Conservation (phyloP, 495 filamentous ascomycete species). For the Xylaria telfairii region DNA sequence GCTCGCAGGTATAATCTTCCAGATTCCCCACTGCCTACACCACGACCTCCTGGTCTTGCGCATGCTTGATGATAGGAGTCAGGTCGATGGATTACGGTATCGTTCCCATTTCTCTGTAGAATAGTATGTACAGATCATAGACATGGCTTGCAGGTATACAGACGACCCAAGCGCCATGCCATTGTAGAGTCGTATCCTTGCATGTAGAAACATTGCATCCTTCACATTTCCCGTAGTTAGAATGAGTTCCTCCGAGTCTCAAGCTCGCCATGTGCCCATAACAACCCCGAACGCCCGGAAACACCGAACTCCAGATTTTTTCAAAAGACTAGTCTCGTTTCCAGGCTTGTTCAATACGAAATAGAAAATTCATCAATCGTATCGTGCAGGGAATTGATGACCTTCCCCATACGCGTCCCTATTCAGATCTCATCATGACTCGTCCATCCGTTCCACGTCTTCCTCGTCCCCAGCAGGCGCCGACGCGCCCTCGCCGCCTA, state of each 20-base stretch:
- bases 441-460: conserved; percentile 35
- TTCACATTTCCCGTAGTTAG: background rate
- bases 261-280: background rate
- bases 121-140: conserved; percentile 22
- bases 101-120: conserved; percentile 20
- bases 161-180: background rate
- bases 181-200: background rate
- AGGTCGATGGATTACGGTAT: background rate
- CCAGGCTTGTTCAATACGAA: background rate
- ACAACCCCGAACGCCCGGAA: conserved; percentile 2
- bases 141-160: background rate
- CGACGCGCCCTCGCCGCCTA: conserved; percentile 38
- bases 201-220: background rate
- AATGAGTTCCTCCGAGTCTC: background rate
- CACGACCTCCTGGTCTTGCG: background rate
- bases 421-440: conserved; percentile 32
- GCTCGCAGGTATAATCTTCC: conserved; percentile 43
- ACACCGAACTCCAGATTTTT: conserved; percentile 13
- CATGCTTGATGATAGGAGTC: background rate
- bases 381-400: background rate
- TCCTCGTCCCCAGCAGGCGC: conserved; percentile 26
- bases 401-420: background rate
- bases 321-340: background rate
- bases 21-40: conserved; percentile 16
- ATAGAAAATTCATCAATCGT: conserved; percentile 9